Conservation (phyloP, 2,329 filamentous ascomycete species). For the Basipetospora chlamydospora region DNA sequence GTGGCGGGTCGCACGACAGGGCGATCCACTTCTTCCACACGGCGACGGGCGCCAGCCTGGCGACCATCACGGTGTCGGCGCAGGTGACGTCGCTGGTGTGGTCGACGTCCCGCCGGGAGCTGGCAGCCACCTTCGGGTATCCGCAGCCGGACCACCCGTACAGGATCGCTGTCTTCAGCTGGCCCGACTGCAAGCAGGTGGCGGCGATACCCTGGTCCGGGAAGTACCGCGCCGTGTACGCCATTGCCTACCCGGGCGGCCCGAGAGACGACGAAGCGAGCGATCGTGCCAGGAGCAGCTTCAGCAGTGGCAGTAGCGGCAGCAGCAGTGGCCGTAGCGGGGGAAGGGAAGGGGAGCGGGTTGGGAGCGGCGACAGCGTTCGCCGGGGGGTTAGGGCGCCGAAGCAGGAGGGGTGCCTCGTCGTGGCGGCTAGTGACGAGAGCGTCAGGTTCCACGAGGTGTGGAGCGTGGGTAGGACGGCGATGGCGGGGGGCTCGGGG, state of each 20-base stretch:
- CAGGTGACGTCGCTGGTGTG: slow-evolving; percentile 90
- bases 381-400: slow-evolving; percentile 4
- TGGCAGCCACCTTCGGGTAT: slow-evolving; percentile 88
- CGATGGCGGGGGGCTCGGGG: slow-evolving; percentile 36
- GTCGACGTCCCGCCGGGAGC: slow-evolving; percentile 74
- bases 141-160: slow-evolving; percentile 79
- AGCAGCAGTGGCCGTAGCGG: too few species aligned
- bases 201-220: slow-evolving; percentile 74
- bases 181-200: slow-evolving; percentile 81
- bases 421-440: slow-evolving; percentile 82
- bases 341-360: too few species aligned
- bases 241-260: slow-evolving; percentile 67
- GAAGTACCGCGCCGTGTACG: slow-evolving; percentile 68
- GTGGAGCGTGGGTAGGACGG: slow-evolving; percentile 54
- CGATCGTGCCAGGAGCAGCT: too few species aligned
- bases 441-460: slow-evolving; percentile 94
- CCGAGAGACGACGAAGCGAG: too few species aligned
- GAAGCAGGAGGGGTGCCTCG: slow-evolving; percentile 47
- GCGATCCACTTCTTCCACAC: slow-evolving; percentile 95
- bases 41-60: slow-evolving; percentile 65
- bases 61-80: slow-evolving; percentile 80
- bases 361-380: slow-evolving; percentile 13
- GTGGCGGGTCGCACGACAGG: slow-evolving; percentile 85
- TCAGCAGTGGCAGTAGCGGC: too few species aligned
- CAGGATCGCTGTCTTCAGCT: slow-evolving; percentile 83